These are phyloP conservation scores for Mytilinidion resinicola DNA, from an alignment of 495 filamentous ascomycete species.

Conservation along the genomic window DNA sequence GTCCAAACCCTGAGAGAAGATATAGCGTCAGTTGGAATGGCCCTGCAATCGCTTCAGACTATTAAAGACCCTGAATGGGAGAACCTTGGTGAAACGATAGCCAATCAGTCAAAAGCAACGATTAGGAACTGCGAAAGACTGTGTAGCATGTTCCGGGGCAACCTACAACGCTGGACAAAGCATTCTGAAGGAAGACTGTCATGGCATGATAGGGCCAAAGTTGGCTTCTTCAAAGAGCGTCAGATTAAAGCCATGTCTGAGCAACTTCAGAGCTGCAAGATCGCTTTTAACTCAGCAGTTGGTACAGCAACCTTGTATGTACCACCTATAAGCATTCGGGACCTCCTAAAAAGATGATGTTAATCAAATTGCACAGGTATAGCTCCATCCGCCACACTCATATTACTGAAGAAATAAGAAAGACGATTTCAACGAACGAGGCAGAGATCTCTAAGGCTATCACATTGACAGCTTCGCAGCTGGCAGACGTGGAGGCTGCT, in stretches of 20 bases:
- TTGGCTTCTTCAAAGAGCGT: conserved; percentile 36
- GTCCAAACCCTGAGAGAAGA: conserved; percentile 33
- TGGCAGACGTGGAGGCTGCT: conserved; percentile 29
- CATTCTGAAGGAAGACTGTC: conserved; percentile 35
- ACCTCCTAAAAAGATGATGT: conserved; percentile 8
- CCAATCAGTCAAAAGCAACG: conserved; percentile 29
- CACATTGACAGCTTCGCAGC: conserved; percentile 29
- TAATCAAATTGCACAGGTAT: conserved; percentile 18
- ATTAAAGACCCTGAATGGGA: conserved; percentile 36
- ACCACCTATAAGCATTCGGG: conserved; percentile 8
- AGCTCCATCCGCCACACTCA: conserved; percentile 32
- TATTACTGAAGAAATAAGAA: conserved; percentile 30
- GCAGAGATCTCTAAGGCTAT: conserved; percentile 29
- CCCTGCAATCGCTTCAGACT: conserved; percentile 34
- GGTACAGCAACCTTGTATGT: conserved; percentile 37
- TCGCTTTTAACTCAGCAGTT: conserved; percentile 32
- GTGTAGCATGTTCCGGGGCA: conserved; percentile 33
- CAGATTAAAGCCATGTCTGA: conserved; percentile 35
- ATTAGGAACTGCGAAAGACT: conserved; percentile 29
- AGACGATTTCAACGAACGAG: conserved; percentile 32
- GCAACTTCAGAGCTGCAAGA: conserved; percentile 35
- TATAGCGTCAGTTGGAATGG: conserved; percentile 30
- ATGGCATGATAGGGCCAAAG: conserved; percentile 33
- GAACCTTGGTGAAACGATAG: conserved; percentile 33
- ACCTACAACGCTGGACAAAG: conserved; percentile 36